Percentiles rank a stretch among this genome's conserved stretches.
Conservation (phyloP, 352 stramenopile species). For the Phytophthora pluvialis region DNA sequence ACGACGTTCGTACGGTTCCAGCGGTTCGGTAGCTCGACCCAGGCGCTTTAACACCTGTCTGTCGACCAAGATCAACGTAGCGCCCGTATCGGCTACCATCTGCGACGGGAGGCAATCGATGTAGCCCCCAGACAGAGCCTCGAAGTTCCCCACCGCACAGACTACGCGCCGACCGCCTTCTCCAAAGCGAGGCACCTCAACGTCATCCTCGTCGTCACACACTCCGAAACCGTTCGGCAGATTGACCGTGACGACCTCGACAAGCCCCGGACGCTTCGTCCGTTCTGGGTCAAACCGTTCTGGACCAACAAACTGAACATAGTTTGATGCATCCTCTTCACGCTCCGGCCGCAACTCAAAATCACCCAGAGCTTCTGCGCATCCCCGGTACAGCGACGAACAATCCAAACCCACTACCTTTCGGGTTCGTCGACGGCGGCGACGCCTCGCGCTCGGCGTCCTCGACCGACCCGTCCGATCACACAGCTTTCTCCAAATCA, state of each 20-base stretch:
- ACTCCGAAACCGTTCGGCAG: neutral
- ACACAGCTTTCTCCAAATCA: neutral
- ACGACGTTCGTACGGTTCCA: neutral
- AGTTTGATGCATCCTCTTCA: neutral
- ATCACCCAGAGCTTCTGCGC: neutral
- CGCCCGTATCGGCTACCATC: neutral
- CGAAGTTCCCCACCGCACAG: neutral
- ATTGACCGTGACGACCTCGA: neutral
- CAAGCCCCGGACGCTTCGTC: neutral
- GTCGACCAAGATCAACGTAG: slow-evolving; percentile 7
- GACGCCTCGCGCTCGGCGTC: neutral
- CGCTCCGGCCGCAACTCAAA: neutral
- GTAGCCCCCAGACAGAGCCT: neutral
- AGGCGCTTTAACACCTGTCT: neutral
- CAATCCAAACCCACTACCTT: neutral
- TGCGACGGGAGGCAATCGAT: neutral
- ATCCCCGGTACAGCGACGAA: neutral
- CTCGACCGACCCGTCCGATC: neutral
- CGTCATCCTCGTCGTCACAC: neutral
- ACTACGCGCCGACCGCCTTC: neutral
- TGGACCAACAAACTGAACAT: neutral
- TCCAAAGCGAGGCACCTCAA: neutral
- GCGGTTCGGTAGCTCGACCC: neutral
- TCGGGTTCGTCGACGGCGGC: neutral
- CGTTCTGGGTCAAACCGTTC: neutral